Evolutionary conservation across 2,329 filamentous ascomycete genomes (phyloP).

Genomic region (Cladosporium oxysporum): DNA sequence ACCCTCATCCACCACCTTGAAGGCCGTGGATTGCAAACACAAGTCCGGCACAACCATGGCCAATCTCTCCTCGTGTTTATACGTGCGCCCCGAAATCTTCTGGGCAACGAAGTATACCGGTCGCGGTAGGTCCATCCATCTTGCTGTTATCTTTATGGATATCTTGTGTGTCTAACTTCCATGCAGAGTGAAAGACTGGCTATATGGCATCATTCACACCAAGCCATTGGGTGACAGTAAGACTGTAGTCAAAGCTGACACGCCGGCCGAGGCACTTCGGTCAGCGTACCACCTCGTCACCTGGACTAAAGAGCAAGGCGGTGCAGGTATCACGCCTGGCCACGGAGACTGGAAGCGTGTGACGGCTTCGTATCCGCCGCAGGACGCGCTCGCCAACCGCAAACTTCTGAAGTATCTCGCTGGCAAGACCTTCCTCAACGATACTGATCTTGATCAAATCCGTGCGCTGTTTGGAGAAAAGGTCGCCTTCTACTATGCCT

Average conservation of each 20-base stretch:
- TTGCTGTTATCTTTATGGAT: background rate
- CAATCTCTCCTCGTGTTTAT: constrained; percentile 18
- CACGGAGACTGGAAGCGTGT: constrained; percentile 16
- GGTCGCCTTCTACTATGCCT: constrained; percentile 18
- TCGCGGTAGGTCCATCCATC: background rate
- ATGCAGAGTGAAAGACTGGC: constrained; percentile 17
- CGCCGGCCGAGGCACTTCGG: constrained; percentile 14
- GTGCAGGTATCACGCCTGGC: constrained; percentile 14
- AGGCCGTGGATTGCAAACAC: constrained; percentile 13
- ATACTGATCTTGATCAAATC: constrained; percentile 13
- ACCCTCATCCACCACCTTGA: constrained; percentile 13
- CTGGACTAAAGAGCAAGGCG: constrained; percentile 15
- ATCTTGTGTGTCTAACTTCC: background rate
- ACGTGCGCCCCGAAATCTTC: constrained; percentile 13
- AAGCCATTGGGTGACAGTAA: constrained; percentile 18
- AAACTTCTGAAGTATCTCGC: constrained; percentile 13
- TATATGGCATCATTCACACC: constrained; percentile 13
- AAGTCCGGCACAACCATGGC: constrained; percentile 15
- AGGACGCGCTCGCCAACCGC: constrained; percentile 13
- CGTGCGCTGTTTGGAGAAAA: constrained; percentile 17
- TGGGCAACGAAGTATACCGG: constrained; percentile 14
- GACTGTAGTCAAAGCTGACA: constrained; percentile 16
- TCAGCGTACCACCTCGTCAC: constrained; percentile 17
- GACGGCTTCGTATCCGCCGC: constrained; percentile 12
- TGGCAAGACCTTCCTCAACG: constrained; percentile 12